A percentile compares a stretch with the other conserved stretches of the same genome.
Conservation (phyloP, 208 protist species). For the Vickermania spadyakhi region DNA sequence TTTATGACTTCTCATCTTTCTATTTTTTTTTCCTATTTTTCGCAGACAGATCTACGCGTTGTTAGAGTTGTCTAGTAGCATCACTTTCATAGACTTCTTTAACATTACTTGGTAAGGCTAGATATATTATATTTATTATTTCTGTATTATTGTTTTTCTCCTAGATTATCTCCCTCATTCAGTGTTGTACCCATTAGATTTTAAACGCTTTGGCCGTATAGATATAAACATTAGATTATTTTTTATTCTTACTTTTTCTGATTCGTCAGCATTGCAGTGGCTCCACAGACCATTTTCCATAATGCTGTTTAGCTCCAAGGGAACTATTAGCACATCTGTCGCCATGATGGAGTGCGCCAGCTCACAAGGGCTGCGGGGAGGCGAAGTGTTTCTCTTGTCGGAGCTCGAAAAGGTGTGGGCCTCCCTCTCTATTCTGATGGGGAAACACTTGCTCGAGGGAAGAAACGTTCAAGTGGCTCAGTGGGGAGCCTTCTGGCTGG, state of each 20-base stretch:
- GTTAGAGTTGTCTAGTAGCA: too few species aligned
- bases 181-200: too few species aligned
- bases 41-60: too few species aligned
- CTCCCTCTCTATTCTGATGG: slow-evolving; percentile 41
- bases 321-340: slow-evolving; percentile 59
- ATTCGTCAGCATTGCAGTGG: neutral
- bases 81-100: too few species aligned
- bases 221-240: neutral
- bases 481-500: slow-evolving; percentile 55
- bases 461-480: slow-evolving; percentile 45
- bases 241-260: neutral
- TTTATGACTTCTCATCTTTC: too few species aligned
- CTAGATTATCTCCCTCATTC: too few species aligned
- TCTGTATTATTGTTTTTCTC: too few species aligned
- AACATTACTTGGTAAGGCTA: too few species aligned
- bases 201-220: neutral
- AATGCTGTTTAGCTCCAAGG: slow-evolving; percentile 62
- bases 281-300: slow-evolving; percentile 3
- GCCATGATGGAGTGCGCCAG: slow-evolving; percentile 76
- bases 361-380: slow-evolving; percentile 40
- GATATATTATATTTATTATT: too few species aligned
- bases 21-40: too few species aligned
- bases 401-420: slow-evolving; percentile 81
- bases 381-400: slow-evolving; percentile 68
- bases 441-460: slow-evolving; percentile 46